A percentile compares a stretch with the other conserved stretches of the same genome.
Conservation (phyloP, 441 rosid genomes). For the Syzygium malaccense region DNA sequence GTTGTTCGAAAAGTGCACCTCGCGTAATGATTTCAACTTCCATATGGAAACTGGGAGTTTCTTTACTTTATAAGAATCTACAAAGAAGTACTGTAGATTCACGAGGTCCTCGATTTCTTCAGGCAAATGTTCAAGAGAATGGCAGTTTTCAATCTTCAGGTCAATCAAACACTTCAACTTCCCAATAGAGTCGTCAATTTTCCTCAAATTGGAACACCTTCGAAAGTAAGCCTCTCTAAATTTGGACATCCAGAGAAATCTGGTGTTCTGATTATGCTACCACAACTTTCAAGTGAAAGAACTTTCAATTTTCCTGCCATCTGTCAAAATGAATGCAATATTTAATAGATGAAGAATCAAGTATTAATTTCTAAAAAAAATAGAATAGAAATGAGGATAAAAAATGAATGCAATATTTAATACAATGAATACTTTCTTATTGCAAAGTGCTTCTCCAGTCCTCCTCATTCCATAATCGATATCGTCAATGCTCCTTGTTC, state of each 20-base stretch:
- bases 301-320: background rate
- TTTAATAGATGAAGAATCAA: background rate
- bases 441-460: background rate
- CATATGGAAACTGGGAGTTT: background rate
- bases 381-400: background rate
- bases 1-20: background rate
- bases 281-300: background rate
- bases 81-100: background rate
- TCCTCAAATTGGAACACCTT: background rate
- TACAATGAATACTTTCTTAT: background rate
- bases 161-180: background rate
- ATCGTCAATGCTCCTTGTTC: background rate
- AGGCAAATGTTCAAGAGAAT: background rate
- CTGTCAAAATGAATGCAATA: background rate
- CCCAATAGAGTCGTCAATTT: background rate
- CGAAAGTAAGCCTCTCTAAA: background rate
- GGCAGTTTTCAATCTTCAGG: background rate
- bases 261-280: background rate
- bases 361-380: background rate
- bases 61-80: rapidly evolving
- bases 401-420: no score
- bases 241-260: background rate
- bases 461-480: background rate
- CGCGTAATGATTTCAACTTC: background rate
- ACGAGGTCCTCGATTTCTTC: background rate